Conservation (phyloP, 495 filamentous ascomycete species). For the Massariosphaeria phaeospora region DNA sequence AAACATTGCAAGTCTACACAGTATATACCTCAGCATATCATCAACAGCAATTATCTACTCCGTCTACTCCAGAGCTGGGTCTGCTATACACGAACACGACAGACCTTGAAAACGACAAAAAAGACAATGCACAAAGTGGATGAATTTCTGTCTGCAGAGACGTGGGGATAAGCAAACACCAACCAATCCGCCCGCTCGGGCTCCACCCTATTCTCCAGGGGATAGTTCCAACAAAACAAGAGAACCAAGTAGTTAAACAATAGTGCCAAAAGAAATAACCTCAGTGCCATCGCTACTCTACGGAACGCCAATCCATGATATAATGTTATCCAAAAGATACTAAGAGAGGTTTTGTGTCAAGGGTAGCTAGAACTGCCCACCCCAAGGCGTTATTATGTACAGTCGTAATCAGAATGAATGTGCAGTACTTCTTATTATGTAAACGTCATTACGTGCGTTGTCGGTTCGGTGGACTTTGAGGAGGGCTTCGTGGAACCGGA, state of each 20-base stretch:
- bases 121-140: no score
- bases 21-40: no score
- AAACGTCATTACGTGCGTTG: conserved; percentile 8
- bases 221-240: background rate
- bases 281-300: conserved; percentile 15
- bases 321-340: conserved; percentile 11
- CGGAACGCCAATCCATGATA: conserved; percentile 25
- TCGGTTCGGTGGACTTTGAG: conserved; percentile 1
- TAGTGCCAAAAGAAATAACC: background rate
- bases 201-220: no score
- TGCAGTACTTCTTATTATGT: conserved; percentile 16
- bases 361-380: conserved; percentile 3
- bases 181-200: no score
- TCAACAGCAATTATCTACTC: no score
- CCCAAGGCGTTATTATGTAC: conserved; percentile 26
- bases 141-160: no score
- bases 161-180: no score
- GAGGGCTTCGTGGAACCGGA: conserved; percentile 8
- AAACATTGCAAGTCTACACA: no score
- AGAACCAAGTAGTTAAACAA: conserved; percentile 9
- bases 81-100: no score
- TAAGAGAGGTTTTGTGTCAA: conserved; percentile 25
- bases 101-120: no score
- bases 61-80: no score
- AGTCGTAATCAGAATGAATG: conserved; percentile 20